Percentiles rank a stretch among this genome's conserved stretches.
These are phyloP conservation scores for Colletotrichum tanaceti DNA, from an alignment of 2,329 filamentous ascomycete genomes.

Conservation along the genomic window DNA sequence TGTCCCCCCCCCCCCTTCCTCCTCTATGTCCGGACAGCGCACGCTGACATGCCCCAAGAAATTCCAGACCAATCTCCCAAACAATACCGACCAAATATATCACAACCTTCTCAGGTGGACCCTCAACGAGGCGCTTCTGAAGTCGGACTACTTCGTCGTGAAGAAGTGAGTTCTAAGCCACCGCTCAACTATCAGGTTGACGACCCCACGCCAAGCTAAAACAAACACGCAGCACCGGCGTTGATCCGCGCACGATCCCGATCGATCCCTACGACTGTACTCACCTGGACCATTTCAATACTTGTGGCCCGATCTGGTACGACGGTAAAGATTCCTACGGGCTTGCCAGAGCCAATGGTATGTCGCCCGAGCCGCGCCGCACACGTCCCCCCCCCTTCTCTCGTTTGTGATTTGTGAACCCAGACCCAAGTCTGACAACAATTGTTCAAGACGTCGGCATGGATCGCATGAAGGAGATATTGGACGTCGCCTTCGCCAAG, in stretches of 20 bases:
- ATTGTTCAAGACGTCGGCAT: conserved; percentile 13
- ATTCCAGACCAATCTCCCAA: conserved; percentile 6
- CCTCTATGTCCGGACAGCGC: too few species aligned
- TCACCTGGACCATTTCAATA: neutral
- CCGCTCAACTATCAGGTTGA: too few species aligned
- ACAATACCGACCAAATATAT: conserved; percentile 28
- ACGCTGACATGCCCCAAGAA: neutral
- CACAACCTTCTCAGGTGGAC: conserved; percentile 25
- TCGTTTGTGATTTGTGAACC: too few species aligned
- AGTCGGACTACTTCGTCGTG: conserved; percentile 18
- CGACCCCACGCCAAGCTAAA: too few species aligned
- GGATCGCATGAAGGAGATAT: conserved; percentile 12
- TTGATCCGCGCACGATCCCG: conserved; percentile 22
- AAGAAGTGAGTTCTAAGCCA: too few species aligned
- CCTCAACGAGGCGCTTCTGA: conserved; percentile 6
- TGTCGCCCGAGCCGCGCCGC: neutral
- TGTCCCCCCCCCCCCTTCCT: too few species aligned
- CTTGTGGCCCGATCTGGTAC: conserved; percentile 31
- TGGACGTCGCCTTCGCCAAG: conserved; percentile 13
- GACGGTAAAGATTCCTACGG: conserved; percentile 29
- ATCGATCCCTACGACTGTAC: conserved; percentile 19
- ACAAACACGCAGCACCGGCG: conserved; percentile 14
- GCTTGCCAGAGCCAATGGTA: conserved; percentile 23
- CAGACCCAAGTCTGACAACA: neutral
- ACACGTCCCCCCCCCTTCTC: accelerated